Evolutionary conservation across 345 rosid genomes (phyloP).

Genomic region (Euphorbia tirucalli): DNA sequence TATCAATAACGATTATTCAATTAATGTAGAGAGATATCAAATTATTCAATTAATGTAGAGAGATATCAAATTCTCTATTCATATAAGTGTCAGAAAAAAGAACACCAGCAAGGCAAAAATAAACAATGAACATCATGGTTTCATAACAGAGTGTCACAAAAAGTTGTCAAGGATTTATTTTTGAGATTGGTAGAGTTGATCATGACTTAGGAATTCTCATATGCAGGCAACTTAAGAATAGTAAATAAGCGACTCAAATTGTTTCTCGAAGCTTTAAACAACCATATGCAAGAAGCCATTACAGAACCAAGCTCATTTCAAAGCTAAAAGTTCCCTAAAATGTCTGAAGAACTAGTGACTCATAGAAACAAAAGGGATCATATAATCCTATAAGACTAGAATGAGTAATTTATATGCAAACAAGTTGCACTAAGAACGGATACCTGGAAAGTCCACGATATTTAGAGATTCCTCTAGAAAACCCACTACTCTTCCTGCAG

Average conservation of each 20-base stretch:
- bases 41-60: conserved; percentile 9
- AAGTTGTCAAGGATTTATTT: background rate
- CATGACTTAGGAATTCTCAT: background rate
- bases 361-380: background rate
- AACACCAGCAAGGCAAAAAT: background rate
- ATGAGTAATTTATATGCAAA: background rate
- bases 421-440: background rate
- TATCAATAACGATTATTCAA: conserved; percentile 12
- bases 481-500: conserved; percentile 95
- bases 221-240: background rate
- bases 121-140: background rate
- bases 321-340: background rate
- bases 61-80: background rate
- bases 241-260: background rate
- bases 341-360: background rate
- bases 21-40: conserved; percentile 2
- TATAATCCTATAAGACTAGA: background rate
- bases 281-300: background rate
- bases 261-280: background rate
- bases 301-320: background rate
- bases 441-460: conserved; percentile 96
- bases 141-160: background rate
- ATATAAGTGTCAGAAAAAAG: background rate
- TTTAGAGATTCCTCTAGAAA: conserved; percentile 90
- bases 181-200: background rate